A percentile compares a stretch with the other conserved stretches of the same genome.
These are phyloP conservation scores for Trichophyton rubrum DNA, from an alignment of 2,329 filamentous ascomycete genomes.

Conservation along the genomic window DNA sequence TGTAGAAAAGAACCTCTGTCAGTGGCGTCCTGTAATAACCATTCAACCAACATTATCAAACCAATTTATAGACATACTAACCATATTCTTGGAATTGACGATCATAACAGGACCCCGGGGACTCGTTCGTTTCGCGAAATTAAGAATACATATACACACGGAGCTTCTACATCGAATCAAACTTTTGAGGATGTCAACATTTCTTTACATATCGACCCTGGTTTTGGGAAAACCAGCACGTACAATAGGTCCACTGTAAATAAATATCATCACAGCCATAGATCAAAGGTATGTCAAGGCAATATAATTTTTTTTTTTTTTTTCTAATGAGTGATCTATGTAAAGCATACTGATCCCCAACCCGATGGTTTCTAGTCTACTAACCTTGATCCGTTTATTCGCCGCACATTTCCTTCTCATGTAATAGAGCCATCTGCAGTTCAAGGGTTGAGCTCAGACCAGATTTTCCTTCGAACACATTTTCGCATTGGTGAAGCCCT, in stretches of 20 bases:
- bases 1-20: not conserved
- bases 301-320: too few species aligned
- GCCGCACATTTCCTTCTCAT: slow-evolving; percentile 2
- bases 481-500: slow-evolving; percentile 12
- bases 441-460: slow-evolving; percentile 10
- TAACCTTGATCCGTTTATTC: slow-evolving; percentile 5
- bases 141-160: not conserved
- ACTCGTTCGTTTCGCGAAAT: not conserved
- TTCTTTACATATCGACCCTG: not conserved
- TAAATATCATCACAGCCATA: too few species aligned
- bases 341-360: too few species aligned
- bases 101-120: too few species aligned
- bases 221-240: not conserved
- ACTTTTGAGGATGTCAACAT: not conserved
- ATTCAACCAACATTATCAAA: not conserved
- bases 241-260: too few species aligned
- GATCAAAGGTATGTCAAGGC: too few species aligned
- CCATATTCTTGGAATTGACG: not conserved
- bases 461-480: slow-evolving; percentile 11
- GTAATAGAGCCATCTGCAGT: slow-evolving; percentile 8
- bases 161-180: not conserved
- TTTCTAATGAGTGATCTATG: too few species aligned
- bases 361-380: not conserved
- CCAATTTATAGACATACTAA: not conserved
- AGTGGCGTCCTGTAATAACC: not conserved